A percentile compares a stretch with the other conserved stretches of the same genome.
phyloP scores from a whole-genome alignment of 352 stramenopile species.

The Globisporangium iwayamae region DNA sequence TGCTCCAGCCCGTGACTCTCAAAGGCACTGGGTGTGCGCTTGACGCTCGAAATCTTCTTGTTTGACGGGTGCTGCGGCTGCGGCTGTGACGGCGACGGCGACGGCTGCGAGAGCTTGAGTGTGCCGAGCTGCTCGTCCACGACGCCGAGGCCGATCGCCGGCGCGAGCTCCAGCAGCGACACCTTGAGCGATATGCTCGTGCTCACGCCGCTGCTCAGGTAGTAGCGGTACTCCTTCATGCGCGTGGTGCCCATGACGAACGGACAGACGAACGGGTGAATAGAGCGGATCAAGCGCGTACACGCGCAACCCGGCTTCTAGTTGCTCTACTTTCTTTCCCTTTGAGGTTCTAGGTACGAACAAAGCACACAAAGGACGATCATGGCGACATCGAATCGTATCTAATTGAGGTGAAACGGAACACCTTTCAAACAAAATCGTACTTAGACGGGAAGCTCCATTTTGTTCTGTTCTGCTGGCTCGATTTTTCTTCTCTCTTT shows the following conservation, averaged over 20 bases:
- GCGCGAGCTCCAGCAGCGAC: constrained; percentile 69
- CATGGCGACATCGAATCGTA: background rate
- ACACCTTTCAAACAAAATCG: background rate
- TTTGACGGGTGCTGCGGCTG: background rate
- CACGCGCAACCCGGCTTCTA: too few relatives aligned
- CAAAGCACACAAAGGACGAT: background rate
- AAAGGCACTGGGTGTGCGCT: constrained; percentile 25
- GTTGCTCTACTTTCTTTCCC: background rate
- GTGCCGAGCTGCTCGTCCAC: constrained; percentile 13
- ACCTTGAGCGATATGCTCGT: constrained; percentile 79
- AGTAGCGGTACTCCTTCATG: constrained; percentile 89
- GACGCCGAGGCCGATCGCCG: constrained; percentile 41
- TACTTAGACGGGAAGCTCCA: background rate
- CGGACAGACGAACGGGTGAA: background rate
- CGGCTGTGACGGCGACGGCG: background rate
- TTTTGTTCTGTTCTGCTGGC: background rate
- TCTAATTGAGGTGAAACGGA: constrained; percentile 1
- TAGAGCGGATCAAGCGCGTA: background rate
- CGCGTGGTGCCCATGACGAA: constrained; percentile 41
- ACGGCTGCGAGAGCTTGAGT: constrained; percentile 1
- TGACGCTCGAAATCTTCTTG: background rate
- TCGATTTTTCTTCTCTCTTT: background rate
- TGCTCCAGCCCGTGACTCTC: constrained; percentile 47
- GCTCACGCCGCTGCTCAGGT: constrained; percentile 83
- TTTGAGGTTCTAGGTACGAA: background rate